A percentile compares a stretch with the other conserved stretches of the same genome.
Conservation (phyloP, 2,329 filamentous ascomycete genomes). For the Helotiales sp. region DNA sequence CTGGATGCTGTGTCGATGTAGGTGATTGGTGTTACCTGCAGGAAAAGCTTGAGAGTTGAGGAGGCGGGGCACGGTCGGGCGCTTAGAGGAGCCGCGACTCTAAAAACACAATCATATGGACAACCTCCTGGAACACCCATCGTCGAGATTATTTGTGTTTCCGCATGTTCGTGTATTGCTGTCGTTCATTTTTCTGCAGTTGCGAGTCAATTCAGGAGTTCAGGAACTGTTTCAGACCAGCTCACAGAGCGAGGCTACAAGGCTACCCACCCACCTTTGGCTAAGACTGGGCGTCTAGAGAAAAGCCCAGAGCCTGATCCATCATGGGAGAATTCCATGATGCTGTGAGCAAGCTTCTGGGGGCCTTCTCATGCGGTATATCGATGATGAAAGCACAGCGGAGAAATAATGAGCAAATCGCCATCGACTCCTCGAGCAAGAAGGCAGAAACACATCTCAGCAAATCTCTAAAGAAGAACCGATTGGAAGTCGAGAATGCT, state of each 20-base stretch:
- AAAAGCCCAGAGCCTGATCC: background rate
- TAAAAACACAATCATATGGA: background rate
- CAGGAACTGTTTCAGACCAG: background rate
- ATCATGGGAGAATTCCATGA: conserved; percentile 44
- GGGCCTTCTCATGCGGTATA: conserved; percentile 43
- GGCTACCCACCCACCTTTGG: background rate
- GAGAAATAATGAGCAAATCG: conserved; percentile 22
- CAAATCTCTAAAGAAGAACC: conserved; percentile 31
- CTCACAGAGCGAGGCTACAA: background rate
- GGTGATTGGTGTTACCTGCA: background rate
- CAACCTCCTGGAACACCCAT: background rate
- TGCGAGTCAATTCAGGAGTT: background rate
- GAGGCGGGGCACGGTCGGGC: background rate
- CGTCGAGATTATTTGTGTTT: background rate
- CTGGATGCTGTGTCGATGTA: background rate
- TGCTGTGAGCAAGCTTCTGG: conserved; percentile 45
- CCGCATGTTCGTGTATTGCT: background rate
- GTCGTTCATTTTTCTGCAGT: background rate
- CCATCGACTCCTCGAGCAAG: conserved; percentile 36
- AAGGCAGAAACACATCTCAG: conserved; percentile 42
- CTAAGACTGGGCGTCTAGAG: background rate
- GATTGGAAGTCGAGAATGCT: conserved; percentile 39
- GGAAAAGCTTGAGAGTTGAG: background rate
- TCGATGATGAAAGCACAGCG: conserved; percentile 41
- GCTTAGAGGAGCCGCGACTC: background rate